Base-by-base conservation (phyloP, 148 eudicot species). In the Chenopodium suecicum region DNA sequence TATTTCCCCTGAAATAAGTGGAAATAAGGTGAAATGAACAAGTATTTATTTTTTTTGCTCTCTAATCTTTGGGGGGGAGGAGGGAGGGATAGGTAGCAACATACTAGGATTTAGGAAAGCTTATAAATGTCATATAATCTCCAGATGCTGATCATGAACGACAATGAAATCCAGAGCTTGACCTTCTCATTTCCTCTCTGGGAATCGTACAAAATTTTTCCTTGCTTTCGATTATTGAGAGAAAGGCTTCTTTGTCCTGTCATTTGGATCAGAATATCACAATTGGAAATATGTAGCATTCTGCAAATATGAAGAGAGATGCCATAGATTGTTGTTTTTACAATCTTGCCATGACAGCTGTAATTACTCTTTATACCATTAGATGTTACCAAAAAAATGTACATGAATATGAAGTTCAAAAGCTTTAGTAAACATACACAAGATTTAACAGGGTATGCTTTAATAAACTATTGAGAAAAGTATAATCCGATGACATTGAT, bases 201-300 rank as follows among this genome's bases (percentile, higher is more conserved):
- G 80, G 76, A 54, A 27, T 79, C 67, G 77, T 47, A 52, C 52
- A 29, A 69, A 50, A 62, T 78, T 80, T 82, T 58, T 80, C 85
- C 67, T 76, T 65, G 74, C 79, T 84, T 77, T 82, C 89, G 68
- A 84, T 37, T 34, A 81, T 79, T 7, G 82, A 81, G 12, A 85
- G 79, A 83, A 84, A 89, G 46, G 84, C 75, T 67, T 56, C 73
- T 78, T 80, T 86, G 79, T 87, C 90, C 93, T 90, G 87, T 50
- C 75, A 77, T 62, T 76, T 69, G 50, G 67, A 79, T 46, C 54
- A 81, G 54, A 50, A 71, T 20, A 66, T 64, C 68, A 73, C 29
- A 75, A 41, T 60, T 10, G 50, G 74, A 80, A 54, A 74, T 13
- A 87, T 77, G 73, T 58, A 34, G 64, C 37, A 75, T 22, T 65